Evolutionary conservation across 2,329 filamentous ascomycete species (phyloP).

Genomic region (Claviceps sp.): DNA sequence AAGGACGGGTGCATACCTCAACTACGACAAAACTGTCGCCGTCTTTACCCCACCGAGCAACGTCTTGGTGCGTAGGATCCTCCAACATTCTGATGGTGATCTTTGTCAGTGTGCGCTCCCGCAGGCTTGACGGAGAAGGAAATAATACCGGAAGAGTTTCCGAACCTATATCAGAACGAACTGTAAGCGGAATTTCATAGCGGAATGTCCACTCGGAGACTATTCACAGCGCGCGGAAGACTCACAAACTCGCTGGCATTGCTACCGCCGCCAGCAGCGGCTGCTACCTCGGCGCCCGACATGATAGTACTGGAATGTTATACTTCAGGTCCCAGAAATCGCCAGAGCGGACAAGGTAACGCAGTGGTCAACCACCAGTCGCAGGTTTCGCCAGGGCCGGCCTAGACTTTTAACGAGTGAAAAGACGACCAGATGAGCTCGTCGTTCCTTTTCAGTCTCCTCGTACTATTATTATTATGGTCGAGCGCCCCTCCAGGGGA

Average conservation of each 20-base stretch:
- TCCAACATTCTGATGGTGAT: constrained; percentile 58
- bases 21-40: constrained; percentile 94
- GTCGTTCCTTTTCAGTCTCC: not conserved
- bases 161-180: constrained; percentile 52
- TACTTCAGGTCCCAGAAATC: not conserved
- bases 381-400: not conserved
- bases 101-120: constrained; percentile 7
- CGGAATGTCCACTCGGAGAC: not conserved
- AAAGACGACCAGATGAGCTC: not conserved
- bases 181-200: not conserved
- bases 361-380: not conserved
- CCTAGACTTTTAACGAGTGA: not conserved
- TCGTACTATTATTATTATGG: not conserved
- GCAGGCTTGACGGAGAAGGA: not conserved
- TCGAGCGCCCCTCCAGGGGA: not conserved
- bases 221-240: constrained; percentile 15
- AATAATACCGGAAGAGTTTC: constrained; percentile 84
- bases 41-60: constrained; percentile 90
- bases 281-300: constrained; percentile 21
- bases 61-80: constrained; percentile 80
- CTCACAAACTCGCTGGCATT: constrained; percentile 94
- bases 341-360: not conserved
- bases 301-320: constrained; percentile 10
- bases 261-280: constrained; percentile 38
- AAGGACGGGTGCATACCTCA: constrained; percentile 48